Conservation (phyloP, 495 filamentous ascomycete genomes). For the Bathelium albidoporum region DNA sequence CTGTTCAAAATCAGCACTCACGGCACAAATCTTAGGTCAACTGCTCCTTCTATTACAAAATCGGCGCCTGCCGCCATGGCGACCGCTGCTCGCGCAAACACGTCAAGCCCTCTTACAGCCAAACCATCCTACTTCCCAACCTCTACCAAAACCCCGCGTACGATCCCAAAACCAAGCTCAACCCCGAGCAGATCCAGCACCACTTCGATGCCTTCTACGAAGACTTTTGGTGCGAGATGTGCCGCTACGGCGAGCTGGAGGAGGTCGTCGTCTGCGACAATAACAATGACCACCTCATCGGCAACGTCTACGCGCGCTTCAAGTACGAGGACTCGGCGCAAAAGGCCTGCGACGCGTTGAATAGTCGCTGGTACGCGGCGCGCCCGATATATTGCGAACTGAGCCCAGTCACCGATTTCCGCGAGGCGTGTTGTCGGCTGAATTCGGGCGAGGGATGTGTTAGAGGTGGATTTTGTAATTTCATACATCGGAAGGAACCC, state of each 20-base stretch:
- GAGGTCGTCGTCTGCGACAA: constrained; percentile 43
- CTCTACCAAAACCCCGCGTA: constrained; percentile 98
- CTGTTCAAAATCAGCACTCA: no score
- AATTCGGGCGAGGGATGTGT: constrained; percentile 95
- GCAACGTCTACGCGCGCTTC: constrained; percentile 98
- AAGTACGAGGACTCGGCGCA: constrained; percentile 98
- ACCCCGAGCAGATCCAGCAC: constrained; percentile 85
- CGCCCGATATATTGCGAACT: constrained; percentile 97
- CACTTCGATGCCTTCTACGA: constrained; percentile 99
- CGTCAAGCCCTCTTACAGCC: constrained; percentile 95
- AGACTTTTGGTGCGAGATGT: constrained; percentile 98
- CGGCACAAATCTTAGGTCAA: constrained; percentile 44
- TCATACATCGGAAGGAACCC: constrained; percentile 96
- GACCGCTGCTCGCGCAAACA: constrained; percentile 97
- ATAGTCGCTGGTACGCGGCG: constrained; percentile 92
- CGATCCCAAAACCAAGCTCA: constrained; percentile 95
- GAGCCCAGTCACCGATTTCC: constrained; percentile 92
- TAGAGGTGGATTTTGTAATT: constrained; percentile 95
- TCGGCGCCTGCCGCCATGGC: constrained; percentile 95
- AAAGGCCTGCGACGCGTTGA: constrained; percentile 83
- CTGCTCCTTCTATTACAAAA: constrained; percentile 88
- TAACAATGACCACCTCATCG: constrained; percentile 97
- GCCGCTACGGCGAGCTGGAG: constrained; percentile 38
- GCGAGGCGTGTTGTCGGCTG: constrained; percentile 91
- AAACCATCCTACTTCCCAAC: constrained; percentile 95